Percentiles rank a stretch among this genome's conserved stretches.
Conservation (phyloP, 2,329 filamentous ascomycete genomes). For the Ophidiomyces ophidiicola region DNA sequence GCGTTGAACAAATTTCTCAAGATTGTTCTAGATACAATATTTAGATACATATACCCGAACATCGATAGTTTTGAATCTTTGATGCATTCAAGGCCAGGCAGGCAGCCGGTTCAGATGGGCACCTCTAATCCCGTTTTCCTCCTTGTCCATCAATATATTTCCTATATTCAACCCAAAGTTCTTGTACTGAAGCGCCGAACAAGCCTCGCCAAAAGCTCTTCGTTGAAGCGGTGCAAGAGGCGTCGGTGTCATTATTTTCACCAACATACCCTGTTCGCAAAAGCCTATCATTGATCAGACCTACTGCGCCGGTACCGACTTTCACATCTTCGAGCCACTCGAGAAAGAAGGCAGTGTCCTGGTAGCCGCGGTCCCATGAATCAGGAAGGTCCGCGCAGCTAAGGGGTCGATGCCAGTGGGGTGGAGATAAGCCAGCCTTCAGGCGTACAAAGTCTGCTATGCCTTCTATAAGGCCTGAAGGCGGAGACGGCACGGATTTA, state of each 20-base stretch:
- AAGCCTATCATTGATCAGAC: conserved; percentile 33
- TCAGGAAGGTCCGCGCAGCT: conserved; percentile 38
- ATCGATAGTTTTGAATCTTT: too few relatives aligned
- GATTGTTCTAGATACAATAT: background rate
- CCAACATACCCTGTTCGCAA: conserved; percentile 27
- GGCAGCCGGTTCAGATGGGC: background rate
- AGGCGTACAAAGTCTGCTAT: conserved; percentile 88
- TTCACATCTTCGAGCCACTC: conserved; percentile 69
- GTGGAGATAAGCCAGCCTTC: conserved; percentile 57
- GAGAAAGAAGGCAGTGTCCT: conserved; percentile 82
- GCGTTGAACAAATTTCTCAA: background rate
- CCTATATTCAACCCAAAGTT: conserved; percentile 65
- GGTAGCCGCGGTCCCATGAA: conserved; percentile 81
- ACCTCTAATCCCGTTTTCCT: background rate
- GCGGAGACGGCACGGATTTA: conserved; percentile 27
- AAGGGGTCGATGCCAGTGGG: conserved; percentile 61
- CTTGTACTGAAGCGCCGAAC: conserved; percentile 52
- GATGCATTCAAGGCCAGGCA: background rate
- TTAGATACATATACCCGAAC: background rate
- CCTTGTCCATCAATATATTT: conserved; percentile 31
- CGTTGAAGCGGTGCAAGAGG: conserved; percentile 4
- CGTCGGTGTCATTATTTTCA: background rate
- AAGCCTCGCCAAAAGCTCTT: conserved; percentile 34
- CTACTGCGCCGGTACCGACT: conserved; percentile 56
- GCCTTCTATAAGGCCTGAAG: conserved; percentile 74